phyloP scores from a whole-genome alignment of 306 rosid species.

The Macrotyloma uniflorum region DNA sequence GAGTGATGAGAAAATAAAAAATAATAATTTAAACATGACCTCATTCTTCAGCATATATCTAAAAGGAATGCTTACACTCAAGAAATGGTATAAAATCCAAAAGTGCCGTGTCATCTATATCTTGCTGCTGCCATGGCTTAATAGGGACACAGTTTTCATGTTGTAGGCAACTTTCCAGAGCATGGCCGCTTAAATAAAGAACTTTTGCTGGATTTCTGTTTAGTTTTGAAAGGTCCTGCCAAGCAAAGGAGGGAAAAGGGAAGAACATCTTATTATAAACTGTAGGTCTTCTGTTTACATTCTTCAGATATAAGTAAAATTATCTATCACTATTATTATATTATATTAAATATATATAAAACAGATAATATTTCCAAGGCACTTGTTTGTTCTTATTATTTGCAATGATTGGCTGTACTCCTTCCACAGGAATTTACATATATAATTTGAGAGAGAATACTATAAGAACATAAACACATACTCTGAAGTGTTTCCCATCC shows the following conservation, averaged over 20 bases:
- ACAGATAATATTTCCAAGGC: neutral
- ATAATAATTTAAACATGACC: neutral
- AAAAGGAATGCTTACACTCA: constrained; percentile 68
- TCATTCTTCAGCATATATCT: constrained; percentile 21
- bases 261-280: neutral
- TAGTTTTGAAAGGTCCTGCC: constrained; percentile 91
- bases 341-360: neutral
- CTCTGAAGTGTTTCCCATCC: constrained; percentile 90
- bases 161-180: constrained; percentile 82
- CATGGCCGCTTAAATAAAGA: constrained; percentile 92
- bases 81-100: constrained; percentile 95
- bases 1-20: constrained; percentile 52
- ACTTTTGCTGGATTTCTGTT: constrained; percentile 87
- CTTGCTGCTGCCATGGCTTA: constrained; percentile 79
- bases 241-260: constrained; percentile 18
- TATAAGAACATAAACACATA: constrained; percentile 44
- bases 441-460: constrained; percentile 29
- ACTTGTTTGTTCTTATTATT: neutral
- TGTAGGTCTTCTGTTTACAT: neutral
- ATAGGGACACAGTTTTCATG: constrained; percentile 78
- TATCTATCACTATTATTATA: neutral
- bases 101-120: constrained; percentile 80
- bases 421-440: neutral
- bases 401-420: neutral
- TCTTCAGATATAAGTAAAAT: constrained; percentile 19